Evolutionary conservation across 2,329 filamentous ascomycete species (phyloP), one percentile per base, ranked within the genome.

Genomic region (Arthrobotrys iridis): DNA sequence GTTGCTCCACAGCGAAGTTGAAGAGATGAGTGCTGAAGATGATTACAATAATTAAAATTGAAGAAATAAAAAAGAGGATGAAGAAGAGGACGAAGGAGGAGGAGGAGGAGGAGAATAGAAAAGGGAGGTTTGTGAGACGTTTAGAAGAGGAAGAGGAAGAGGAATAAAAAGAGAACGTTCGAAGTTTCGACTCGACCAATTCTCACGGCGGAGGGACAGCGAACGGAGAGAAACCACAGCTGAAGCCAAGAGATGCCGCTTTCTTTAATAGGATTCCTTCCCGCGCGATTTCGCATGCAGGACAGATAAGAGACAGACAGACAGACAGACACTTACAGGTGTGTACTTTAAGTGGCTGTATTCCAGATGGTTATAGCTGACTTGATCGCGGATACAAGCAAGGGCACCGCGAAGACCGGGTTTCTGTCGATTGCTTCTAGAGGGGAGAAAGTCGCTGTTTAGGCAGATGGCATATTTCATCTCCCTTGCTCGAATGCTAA

Each of bases 161-260:
- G 18, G 15, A 20, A 50, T 20, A 18, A 52, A 28, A 24, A 35
- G 43, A 41, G 35, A 67, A 1, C 59, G 50, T 6, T 15, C 24
- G 15, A 52, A 40, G 26, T 37, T 13, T 8, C 15, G 5, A 10
- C 10, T 57, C 33, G 22, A 55, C 10, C 3, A 35, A 7, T 24
- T 18, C 22, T 30, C 10, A 3, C n/a, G 55, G 28, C 28, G 33
- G 13, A 30, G 11, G 33, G 13, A 20, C 10, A 55, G 48, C 20
- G 35, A 28, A 28, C 43, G 15, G 33, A 55, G 57, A 35, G 15
- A 41, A 43, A 58, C 59, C 20, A 60, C 40, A 45, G 22, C 26
- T 15, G 26, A 4, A 63, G 71, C 71, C 63, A 75, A 75, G 71
- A 62, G 71, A 64, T 57, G 63, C 70, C 45, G 55, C 71, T 57